Evolutionary conservation across 768 basidiomycete species (phyloP).

Genomic region (Mycena pura): DNA sequence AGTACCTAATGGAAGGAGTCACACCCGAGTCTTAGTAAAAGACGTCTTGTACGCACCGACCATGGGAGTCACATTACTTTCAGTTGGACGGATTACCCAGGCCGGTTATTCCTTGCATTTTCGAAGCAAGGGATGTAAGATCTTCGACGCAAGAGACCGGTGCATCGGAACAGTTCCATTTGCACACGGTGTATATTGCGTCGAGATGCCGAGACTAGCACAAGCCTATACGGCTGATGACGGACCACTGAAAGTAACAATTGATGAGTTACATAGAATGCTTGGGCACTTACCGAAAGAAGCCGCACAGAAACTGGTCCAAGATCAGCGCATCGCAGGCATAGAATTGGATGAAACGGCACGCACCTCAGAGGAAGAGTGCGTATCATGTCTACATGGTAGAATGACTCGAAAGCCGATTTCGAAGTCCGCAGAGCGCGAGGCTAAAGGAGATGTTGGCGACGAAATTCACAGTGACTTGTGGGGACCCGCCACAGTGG

Average conservation of each 20-base stretch:
- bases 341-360: conserved; percentile 30
- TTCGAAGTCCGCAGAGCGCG: conserved; percentile 27
- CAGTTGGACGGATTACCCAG: conserved; percentile 34
- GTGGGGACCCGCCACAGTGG: conserved; percentile 40
- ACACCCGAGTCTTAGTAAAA: conserved; percentile 29
- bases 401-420: conserved; percentile 36
- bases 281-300: conserved; percentile 33
- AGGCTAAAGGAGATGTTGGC: conserved; percentile 31
- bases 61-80: conserved; percentile 39
- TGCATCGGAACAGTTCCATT: conserved; percentile 5
- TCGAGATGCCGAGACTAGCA: not conserved
- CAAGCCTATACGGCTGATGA: not conserved
- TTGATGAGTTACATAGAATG: conserved; percentile 31
- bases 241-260: conserved; percentile 3
- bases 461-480: conserved; percentile 42
- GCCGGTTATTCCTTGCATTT: too few relatives aligned
- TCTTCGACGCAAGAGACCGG: conserved; percentile 15
- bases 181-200: conserved; percentile 10
- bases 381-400: conserved; percentile 37
- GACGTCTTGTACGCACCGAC: too few relatives aligned
- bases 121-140: conserved; percentile 27
- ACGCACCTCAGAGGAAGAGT: conserved; percentile 26
- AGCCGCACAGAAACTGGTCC: conserved; percentile 30
- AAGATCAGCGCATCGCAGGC: conserved; percentile 31
- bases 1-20: conserved; percentile 29